Evolutionary conservation across 108 stramenopile genomes (phyloP).

Genomic region (Pseudonitzschia multiseries): DNA sequence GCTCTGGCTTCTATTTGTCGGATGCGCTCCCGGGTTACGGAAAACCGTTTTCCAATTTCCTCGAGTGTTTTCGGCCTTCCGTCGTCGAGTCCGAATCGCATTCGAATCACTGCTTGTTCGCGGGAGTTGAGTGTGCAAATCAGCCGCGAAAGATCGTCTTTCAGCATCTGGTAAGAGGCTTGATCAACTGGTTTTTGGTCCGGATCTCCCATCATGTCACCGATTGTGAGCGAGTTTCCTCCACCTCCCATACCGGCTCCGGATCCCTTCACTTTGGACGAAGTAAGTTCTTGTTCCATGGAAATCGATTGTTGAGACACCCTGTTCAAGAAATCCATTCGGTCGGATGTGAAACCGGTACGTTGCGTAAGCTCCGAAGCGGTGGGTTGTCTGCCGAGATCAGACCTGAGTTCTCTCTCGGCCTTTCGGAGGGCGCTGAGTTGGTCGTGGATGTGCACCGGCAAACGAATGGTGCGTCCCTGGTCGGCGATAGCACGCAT

Average conservation of each 20-base stretch:
- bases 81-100: constrained; percentile 95
- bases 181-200: constrained; percentile 81
- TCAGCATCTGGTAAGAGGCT: constrained; percentile 79
- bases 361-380: constrained; percentile 66
- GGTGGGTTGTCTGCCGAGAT: constrained; percentile 77
- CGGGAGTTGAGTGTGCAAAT: constrained; percentile 88
- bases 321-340: constrained; percentile 79
- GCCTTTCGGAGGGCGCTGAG: constrained; percentile 65
- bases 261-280: constrained; percentile 75
- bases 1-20: constrained; percentile 96
- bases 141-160: constrained; percentile 75
- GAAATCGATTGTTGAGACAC: constrained; percentile 68
- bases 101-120: constrained; percentile 91
- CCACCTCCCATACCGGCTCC: constrained; percentile 69
- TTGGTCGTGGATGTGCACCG: constrained; percentile 91
- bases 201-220: constrained; percentile 74
- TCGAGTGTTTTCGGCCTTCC: constrained; percentile 89
- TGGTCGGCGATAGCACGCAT: constrained; percentile 94
- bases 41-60: constrained; percentile 86
- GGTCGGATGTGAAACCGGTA: constrained; percentile 65
- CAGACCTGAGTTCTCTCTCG: constrained; percentile 64
- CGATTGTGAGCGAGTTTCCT: constrained; percentile 60
- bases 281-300: constrained; percentile 72
- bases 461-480: constrained; percentile 87
- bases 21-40: constrained; percentile 91